phyloP scores from a whole-genome alignment of 1,139 yeast genomes.

The Yamadazyma triangularis region DNA sequence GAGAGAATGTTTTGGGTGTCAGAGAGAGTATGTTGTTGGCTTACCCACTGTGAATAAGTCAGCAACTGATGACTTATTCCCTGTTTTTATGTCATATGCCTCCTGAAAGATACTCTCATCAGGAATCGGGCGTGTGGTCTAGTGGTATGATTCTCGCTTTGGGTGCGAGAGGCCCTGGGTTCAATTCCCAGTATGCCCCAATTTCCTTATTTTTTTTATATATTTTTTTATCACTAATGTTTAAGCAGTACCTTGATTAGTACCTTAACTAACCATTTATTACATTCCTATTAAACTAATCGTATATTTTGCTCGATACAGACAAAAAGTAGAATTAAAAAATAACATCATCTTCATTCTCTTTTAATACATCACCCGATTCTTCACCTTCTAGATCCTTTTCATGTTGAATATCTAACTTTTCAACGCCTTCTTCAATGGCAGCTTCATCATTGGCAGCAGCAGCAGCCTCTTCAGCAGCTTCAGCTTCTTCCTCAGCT shows the following conservation, averaged over 20 bases:
- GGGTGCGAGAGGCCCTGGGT: constrained; percentile 22
- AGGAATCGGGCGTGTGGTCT: constrained; percentile 21
- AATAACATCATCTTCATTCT: constrained; percentile 42
- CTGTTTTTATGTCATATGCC: too few relatives aligned
- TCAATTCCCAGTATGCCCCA: constrained; percentile 20
- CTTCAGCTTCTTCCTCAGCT: constrained; percentile 54
- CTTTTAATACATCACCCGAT: constrained; percentile 28
- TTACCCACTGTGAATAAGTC: too few relatives aligned
- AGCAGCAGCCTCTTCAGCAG: constrained; percentile 13
- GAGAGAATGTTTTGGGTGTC: too few relatives aligned
- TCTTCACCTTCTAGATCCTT: constrained; percentile 8
- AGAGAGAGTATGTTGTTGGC: too few relatives aligned
- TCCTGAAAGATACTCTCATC: too few relatives aligned
- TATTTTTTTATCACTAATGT: background rate
- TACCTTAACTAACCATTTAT: too few relatives aligned
- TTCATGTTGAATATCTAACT: constrained; percentile 15
- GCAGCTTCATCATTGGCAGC: constrained; percentile 12
- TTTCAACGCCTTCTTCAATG: constrained; percentile 19
- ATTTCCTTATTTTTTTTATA: constrained; percentile 4
- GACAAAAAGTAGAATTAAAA: too few relatives aligned
- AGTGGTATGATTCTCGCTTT: constrained; percentile 21
- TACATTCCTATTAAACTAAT: too few relatives aligned
- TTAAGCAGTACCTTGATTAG: too few relatives aligned
- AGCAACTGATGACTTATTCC: too few relatives aligned
- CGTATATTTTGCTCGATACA: too few relatives aligned